These are phyloP conservation scores for Aspergillus phoenicis DNA, from an alignment of 2,329 filamentous ascomycete genomes.

Conservation along the genomic window DNA sequence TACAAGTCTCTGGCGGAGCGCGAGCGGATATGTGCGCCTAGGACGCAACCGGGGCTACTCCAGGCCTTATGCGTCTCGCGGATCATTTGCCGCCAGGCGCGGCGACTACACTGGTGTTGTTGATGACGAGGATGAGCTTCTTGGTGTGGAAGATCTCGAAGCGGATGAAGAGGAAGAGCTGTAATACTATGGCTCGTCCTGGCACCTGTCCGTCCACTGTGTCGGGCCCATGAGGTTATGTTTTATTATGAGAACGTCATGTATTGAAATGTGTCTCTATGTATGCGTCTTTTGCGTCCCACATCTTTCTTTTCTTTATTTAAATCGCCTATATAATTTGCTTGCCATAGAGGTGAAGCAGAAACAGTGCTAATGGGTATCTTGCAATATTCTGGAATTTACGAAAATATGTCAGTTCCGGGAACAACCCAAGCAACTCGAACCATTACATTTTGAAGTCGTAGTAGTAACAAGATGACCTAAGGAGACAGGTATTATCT, in stretches of 20 bases:
- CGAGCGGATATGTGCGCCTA: conserved; percentile 53
- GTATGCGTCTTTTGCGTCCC: background rate
- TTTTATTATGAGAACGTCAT: conserved; percentile 11
- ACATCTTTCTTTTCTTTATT: background rate
- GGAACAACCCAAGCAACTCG: too few relatives aligned
- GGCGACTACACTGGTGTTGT: conserved; percentile 89
- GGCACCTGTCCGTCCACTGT: background rate
- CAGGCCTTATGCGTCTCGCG: conserved; percentile 80
- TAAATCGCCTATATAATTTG: background rate
- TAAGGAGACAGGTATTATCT: too few relatives aligned
- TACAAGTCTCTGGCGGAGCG: conserved; percentile 71
- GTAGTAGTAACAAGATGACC: too few relatives aligned
- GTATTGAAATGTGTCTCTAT: background rate
- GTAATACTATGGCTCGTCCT: conserved; percentile 18
- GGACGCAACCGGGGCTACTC: conserved; percentile 53
- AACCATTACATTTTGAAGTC: too few relatives aligned
- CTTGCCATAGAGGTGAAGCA: background rate
- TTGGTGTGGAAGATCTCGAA: conserved; percentile 84
- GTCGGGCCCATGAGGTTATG: conserved; percentile 15
- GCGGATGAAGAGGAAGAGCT: conserved; percentile 77
- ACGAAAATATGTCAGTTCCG: too few relatives aligned
- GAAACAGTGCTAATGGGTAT: background rate
- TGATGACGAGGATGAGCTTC: conserved; percentile 88
- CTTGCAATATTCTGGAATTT: too few relatives aligned
- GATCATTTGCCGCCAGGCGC: conserved; percentile 82